Evolutionary conservation across 2,329 filamentous ascomycete genomes (phyloP), one percentile per base, ranked within the genome.

Genomic region (Calonectria montana): DNA sequence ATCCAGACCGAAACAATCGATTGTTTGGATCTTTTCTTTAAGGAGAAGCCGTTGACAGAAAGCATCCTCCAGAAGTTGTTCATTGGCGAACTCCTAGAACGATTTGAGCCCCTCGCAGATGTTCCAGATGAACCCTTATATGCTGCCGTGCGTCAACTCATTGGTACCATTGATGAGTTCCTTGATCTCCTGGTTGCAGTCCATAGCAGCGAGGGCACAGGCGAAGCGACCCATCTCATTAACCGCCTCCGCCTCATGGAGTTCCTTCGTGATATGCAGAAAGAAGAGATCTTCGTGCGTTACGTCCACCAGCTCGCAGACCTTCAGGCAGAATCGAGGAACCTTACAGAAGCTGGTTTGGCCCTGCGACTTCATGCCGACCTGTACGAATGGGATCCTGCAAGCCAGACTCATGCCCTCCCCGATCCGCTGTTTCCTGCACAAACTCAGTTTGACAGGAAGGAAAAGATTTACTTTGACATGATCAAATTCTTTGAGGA

Each of bases 1-100:
- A 94, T 99, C 64, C 96, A 98, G 83, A 97, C 95, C 2, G 97
- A 98, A 83, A 96, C 98, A 87, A 98, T 99, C 77, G 96, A 98
- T 79, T 97, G 94, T 75, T 86, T 99, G 66, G 97, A 99, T 81
- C 88, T 90, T 27, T 91, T 98, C 65, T 98, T 98, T 88, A 97
- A 98, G 84, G 91, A 93, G 9, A 97, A 96, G 84, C 92, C 93
- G 7, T 87, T 97, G 80, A 97, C 94, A 0, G 96, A 98, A 83
- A 96, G 93, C 75, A 93, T 97, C 35, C 87, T 97, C 55, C 96
- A 98, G 81, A 98, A 98, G 83, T 90, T 97, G 1, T 98, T 99
- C 81, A 93, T 99, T 53, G 89, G 90, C 23, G 96, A 98, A 84
- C 87, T 99, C 57, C 87, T 97, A 23, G 92, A 93, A 55, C 88